Evolutionary conservation across 805 yeast genomes (phyloP), one percentile per base, ranked within the genome.

Genomic region (Saturnispora halmiae): DNA sequence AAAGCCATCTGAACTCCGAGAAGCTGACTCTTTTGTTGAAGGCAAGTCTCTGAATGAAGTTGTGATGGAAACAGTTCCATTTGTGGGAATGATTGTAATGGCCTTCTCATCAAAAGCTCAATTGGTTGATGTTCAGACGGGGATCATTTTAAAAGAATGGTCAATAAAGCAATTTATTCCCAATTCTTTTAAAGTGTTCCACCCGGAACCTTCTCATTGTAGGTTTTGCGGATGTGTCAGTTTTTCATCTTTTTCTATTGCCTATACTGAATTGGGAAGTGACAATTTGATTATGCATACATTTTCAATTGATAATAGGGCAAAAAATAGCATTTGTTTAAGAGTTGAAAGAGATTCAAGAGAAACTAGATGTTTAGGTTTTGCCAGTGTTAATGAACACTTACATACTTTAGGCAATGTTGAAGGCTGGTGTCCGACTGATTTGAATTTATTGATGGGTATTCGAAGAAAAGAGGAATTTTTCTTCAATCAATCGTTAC

Each of bases 261-360:
- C 79, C 1, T 86, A 86, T 58, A 77, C 79, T 18, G 82, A 79
- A 46, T 54, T 58, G 20, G 79, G 75, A 43, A 64, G 69, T 3
- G 69, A 69, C 4, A 71, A 75, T 7, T 58, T 83, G 38, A 76
- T 81, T 6, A 63, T 83, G 63, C 95, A 85, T 52, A 79, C 92
- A 0, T 79, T 76, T 52, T 73, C 73, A 33, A 74, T 79, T 34
- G 83, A 79, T 45, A 82, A 81, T 53, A 68, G 79, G 43, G 86
- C 94, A 8, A 82, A 82, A 52, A 81, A 75, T 42, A 79, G 75
- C 49, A 86, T 86, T 31, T 86, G 96, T 58, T 61, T 86, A 41
- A 74, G 95, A 59, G 94, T 83, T 30, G 96, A 86, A 60, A 80
- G 96, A 72, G 96, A 86, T 60, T 85, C 90, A 2, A 72, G 94